Evolutionary conservation across 306 rosid genomes (phyloP).

Genomic region (Vicia sativa): DNA sequence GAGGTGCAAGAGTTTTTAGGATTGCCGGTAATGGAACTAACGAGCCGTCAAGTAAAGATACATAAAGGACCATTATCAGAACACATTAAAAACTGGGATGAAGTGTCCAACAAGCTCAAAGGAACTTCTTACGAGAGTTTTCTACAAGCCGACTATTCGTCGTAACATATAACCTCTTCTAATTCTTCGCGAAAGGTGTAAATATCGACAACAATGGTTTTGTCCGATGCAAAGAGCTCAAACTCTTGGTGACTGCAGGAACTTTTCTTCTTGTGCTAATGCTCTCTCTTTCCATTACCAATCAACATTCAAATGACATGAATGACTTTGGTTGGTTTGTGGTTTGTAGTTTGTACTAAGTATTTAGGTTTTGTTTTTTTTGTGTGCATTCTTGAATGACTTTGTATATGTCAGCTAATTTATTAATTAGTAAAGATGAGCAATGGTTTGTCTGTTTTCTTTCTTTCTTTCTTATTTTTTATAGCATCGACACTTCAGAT

Average conservation of each 20-base stretch:
- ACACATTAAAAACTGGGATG: constrained; percentile 78
- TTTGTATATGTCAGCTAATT: constrained; percentile 50
- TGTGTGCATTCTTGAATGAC: constrained; percentile 18
- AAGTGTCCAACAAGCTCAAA: constrained; percentile 57
- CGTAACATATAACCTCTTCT: constrained; percentile 41
- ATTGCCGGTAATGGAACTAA: constrained; percentile 62
- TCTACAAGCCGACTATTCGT: constrained; percentile 60
- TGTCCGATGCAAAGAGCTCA: constrained; percentile 35
- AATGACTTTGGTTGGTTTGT: constrained; percentile 10
- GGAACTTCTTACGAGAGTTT: constrained; percentile 74
- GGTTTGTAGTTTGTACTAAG: constrained; percentile 1
- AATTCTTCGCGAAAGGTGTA: constrained; percentile 47
- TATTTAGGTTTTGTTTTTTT: neutral
- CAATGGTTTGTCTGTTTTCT: constrained; percentile 22
- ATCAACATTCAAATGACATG: constrained; percentile 1
- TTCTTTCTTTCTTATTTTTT: neutral
- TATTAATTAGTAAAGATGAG: constrained; percentile 31
- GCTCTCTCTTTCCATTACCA: constrained; percentile 2
- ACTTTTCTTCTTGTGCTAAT: constrained; percentile 5
- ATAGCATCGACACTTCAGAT: neutral
- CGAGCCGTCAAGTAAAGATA: constrained; percentile 85
- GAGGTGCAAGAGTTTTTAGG: constrained; percentile 73
- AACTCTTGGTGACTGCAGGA: constrained; percentile 24
- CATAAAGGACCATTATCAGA: constrained; percentile 66
- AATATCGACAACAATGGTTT: constrained; percentile 48